Base-by-base conservation (phyloP, 2,329 filamentous ascomycete genomes). In the Pyrenophora tritici-repentis region DNA sequence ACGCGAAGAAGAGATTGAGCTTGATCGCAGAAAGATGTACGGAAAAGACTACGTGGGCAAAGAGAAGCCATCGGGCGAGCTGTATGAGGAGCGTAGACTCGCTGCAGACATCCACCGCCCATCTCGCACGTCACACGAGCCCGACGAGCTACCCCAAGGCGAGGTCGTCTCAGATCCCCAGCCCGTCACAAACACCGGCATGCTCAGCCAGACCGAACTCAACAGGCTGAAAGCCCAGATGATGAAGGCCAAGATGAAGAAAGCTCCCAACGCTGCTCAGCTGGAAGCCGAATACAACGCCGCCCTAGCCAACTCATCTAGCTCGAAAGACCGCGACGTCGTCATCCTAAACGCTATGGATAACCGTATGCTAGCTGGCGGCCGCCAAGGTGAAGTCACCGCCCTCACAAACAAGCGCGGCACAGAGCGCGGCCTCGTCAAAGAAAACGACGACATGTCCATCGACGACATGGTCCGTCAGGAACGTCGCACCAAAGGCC, bases 401-500 rank as follows among this genome's bases (percentile, higher is more conserved):
- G 78, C 84, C 0, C 79, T 97, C 6, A 84, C 87, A 20, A 96
- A 85, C 51, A 94, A 89, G 67, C 85, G 92, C 40, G 93, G 92
- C 2, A 83, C 85, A 5, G 92, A 96, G 73, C 86, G 92, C 46
- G 94, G 93, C 1, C 81, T 86, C 6, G 89, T 99, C 5, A 85
- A 90, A 62, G 91, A 94, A 59, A 97, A 97, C 68, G 89, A 95
- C 45, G 91, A 97, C 64, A 97, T 99, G 91, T 87, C 81, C 24
- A 89, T 99, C 53, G 91, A 96, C 46, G 94, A 99, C 73, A 99
- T 99, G 94, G 86, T 99, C 14, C 86, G 91, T 22, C 92, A 97
- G 73, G 94, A 99, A 75, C 86, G 90, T 31, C 87, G 93, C 47
- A 97, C 90, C 4, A 87, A 86, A 51, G 87, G 87, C 13, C 86